A percentile compares a stretch with the other conserved stretches of the same genome.
Evolutionary conservation across 2,329 filamentous ascomycete genomes (phyloP).

Genomic region (Claviceps pusilla): DNA sequence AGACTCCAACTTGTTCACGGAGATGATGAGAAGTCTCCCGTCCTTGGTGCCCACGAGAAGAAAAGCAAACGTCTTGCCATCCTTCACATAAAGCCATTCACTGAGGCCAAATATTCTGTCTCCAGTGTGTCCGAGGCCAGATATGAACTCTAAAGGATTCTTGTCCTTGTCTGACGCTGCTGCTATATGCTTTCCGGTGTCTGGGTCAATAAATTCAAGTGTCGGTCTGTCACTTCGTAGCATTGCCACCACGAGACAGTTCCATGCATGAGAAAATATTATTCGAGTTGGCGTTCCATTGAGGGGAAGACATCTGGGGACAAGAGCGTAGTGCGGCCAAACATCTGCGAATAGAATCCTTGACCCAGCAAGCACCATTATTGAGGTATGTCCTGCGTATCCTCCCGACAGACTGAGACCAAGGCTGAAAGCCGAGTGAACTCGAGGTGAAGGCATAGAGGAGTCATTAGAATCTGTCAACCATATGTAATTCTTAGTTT

Average conservation of each 20-base stretch:
- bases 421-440: constrained; percentile 33
- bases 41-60: constrained; percentile 43
- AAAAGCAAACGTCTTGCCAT: constrained; percentile 44
- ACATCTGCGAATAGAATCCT: constrained; percentile 40
- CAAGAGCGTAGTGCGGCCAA: constrained; percentile 27
- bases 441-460: constrained; percentile 28
- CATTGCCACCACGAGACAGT: constrained; percentile 39
- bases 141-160: constrained; percentile 32
- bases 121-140: constrained; percentile 38
- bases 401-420: constrained; percentile 24
- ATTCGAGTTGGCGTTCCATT: constrained; percentile 35
- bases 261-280: constrained; percentile 38
- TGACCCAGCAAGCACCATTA: constrained; percentile 35
- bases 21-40: constrained; percentile 42
- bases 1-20: constrained; percentile 21
- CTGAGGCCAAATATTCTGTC: constrained; percentile 46
- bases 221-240: constrained; percentile 28
- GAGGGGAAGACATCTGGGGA: constrained; percentile 34
- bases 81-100: constrained; percentile 48
- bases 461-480: constrained; percentile 34
- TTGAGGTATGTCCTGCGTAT: constrained; percentile 22
- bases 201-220: constrained; percentile 41
- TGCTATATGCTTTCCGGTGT: constrained; percentile 38
- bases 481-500: constrained; percentile 32
- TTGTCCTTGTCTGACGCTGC: constrained; percentile 27